These are phyloP conservation scores for Malassezia sp. DNA, from an alignment of 1,284 basidiomycete species.

Conservation along the genomic window DNA sequence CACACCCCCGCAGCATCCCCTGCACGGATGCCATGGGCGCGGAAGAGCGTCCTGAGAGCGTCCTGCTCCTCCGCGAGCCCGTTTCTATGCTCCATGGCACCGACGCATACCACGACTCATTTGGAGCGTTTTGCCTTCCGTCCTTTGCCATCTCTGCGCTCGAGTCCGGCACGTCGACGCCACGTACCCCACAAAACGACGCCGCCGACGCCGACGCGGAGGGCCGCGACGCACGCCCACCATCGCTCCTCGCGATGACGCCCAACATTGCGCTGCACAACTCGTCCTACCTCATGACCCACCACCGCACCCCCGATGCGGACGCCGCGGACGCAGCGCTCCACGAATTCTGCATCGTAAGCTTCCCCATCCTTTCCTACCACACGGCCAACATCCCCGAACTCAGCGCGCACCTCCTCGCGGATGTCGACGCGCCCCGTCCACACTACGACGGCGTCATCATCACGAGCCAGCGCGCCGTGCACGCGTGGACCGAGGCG, in stretches of 20 bases:
- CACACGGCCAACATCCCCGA: conserved; percentile 20
- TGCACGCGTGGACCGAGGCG: conserved; percentile 35
- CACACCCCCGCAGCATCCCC: no score
- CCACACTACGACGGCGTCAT: conserved; percentile 28
- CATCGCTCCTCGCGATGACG: background rate
- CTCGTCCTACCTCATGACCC: conserved; percentile 33
- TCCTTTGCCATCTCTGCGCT: conserved; percentile 38
- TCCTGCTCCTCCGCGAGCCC: conserved; percentile 38
- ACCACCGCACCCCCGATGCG: conserved; percentile 25
- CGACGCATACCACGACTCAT: conserved; percentile 43
- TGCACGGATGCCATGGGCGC: no score
- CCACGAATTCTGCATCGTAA: conserved; percentile 34
- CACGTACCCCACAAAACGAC: conserved; percentile 20
- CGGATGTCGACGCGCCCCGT: background rate
- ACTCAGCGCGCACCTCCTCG: conserved; percentile 20
- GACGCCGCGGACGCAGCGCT: conserved; percentile 19
- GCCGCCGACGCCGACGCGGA: conserved; percentile 10
- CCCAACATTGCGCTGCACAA: conserved; percentile 10
- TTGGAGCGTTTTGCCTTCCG: conserved; percentile 41
- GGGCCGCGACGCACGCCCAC: conserved; percentile 12
- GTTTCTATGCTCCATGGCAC: conserved; percentile 37
- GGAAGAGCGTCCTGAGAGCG: conserved; percentile 20
- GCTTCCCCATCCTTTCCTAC: conserved; percentile 32
- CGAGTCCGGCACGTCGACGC: conserved; percentile 37
- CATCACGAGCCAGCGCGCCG: conserved; percentile 37